phyloP scores from a whole-genome alignment of 768 basidiomycete species.

The Cyclocybe aegerita region DNA sequence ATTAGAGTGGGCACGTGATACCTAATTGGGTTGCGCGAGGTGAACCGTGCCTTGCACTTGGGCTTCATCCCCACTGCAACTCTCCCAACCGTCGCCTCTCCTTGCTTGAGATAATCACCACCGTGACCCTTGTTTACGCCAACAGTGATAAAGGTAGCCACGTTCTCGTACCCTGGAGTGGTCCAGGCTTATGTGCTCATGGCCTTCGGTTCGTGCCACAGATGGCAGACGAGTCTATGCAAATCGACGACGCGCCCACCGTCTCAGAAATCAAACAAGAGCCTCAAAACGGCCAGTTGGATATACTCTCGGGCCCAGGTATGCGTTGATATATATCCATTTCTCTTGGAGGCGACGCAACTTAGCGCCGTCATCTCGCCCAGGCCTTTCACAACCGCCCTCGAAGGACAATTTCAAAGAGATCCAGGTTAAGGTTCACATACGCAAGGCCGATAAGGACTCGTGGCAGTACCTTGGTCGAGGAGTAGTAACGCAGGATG shows the following conservation, averaged over 20 bases:
- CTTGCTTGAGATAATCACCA: neutral
- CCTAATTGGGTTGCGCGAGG: conserved; percentile 28
- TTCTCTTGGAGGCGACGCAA: neutral
- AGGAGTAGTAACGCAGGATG: conserved; percentile 73
- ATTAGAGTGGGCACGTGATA: conserved; percentile 22
- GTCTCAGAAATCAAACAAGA: conserved; percentile 8
- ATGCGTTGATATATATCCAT: neutral
- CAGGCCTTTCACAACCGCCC: conserved; percentile 11
- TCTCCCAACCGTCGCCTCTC: conserved; percentile 10
- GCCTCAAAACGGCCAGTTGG: conserved; percentile 3
- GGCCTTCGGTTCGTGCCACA: conserved; percentile 10
- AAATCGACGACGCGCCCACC: conserved; percentile 33
- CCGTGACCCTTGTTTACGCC: neutral
- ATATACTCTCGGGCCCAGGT: conserved; percentile 13
- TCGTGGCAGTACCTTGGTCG: conserved; percentile 82
- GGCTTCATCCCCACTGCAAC: conserved; percentile 11
- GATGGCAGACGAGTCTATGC: conserved; percentile 44
- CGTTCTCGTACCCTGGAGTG: no score
- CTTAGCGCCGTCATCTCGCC: neutral
- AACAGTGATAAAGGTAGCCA: no score
- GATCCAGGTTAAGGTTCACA: conserved; percentile 83
- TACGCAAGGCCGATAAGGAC: conserved; percentile 75
- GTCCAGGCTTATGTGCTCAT: neutral
- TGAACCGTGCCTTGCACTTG: conserved; percentile 18
- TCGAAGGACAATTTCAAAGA: conserved; percentile 67